phyloP scores from a whole-genome alignment of 1,284 basidiomycete genomes.

The Athelia psychrophila region DNA sequence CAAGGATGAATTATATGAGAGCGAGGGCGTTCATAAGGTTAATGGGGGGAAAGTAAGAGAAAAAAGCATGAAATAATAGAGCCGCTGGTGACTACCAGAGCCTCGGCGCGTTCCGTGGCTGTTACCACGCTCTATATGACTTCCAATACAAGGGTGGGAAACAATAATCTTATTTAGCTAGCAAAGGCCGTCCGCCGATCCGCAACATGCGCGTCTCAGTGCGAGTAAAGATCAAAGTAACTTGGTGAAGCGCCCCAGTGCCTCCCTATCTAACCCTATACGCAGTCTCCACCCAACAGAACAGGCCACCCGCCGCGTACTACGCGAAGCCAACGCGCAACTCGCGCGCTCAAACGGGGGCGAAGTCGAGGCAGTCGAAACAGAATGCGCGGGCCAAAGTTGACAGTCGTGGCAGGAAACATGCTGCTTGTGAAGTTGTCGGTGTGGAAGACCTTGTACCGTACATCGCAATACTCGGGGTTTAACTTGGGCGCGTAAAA shows the following conservation, averaged over 20 bases:
- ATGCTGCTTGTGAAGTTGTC: slow-evolving; percentile 6
- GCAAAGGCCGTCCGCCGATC: background rate
- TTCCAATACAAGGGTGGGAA: too few relatives aligned
- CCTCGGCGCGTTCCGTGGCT: too few relatives aligned
- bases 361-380: slow-evolving; percentile 8
- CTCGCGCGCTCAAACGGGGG: slow-evolving; percentile 5
- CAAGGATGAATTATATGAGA: too few relatives aligned
- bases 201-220: background rate
- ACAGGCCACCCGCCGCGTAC: background rate
- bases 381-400: slow-evolving; percentile 13
- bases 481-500: background rate
- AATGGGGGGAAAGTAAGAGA: too few relatives aligned
- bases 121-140: too few relatives aligned
- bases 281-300: background rate
- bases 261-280: background rate
- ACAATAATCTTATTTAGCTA: background rate
- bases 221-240: background rate
- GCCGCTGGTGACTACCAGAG: too few relatives aligned
- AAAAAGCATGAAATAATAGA: too few relatives aligned
- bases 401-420: slow-evolving; percentile 15
- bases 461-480: background rate
- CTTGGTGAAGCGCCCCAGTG: background rate
- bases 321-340: background rate
- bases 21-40: too few relatives aligned
- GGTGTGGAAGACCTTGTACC: background rate